A percentile compares a stretch with the other conserved stretches of the same genome.
These are phyloP conservation scores for Lycium ferocissimum DNA, from an alignment of 257 asterid genomes.

Conservation along the genomic window DNA sequence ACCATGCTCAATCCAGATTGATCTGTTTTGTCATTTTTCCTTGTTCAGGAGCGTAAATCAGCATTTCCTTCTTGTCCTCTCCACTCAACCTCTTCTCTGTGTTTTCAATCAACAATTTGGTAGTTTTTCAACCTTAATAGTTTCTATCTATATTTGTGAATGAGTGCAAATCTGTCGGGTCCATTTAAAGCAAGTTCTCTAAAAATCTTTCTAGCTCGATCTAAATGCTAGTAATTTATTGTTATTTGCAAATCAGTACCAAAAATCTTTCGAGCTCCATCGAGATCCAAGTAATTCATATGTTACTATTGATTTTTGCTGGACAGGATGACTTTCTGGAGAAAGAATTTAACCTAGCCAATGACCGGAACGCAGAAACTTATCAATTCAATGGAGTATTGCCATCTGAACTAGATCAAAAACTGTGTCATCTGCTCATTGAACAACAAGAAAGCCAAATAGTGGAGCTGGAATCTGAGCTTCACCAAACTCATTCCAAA, in stretches of 20 bases:
- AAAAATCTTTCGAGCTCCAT: neutral
- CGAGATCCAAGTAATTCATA: neutral
- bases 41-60: neutral
- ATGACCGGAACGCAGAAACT: conserved; percentile 33
- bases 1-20: neutral
- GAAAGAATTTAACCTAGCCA: conserved; percentile 36
- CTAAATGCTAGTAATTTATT: neutral
- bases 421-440: conserved; percentile 62
- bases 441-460: conserved; percentile 73
- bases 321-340: conserved; percentile 47
- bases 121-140: neutral
- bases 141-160: neutral
- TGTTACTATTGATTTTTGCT: conserved; percentile 7
- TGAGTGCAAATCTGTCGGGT: neutral
- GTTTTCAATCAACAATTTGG: neutral
- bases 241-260: neutral
- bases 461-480: conserved; percentile 59
- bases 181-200: neutral
- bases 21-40: neutral
- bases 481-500: conserved; percentile 57
- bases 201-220: neutral
- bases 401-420: conserved; percentile 67
- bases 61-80: neutral
- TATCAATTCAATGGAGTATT: conserved; percentile 49
- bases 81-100: neutral